phyloP scores from a whole-genome alignment of 306 rosid genomes.

The Medicago ruthenica region DNA sequence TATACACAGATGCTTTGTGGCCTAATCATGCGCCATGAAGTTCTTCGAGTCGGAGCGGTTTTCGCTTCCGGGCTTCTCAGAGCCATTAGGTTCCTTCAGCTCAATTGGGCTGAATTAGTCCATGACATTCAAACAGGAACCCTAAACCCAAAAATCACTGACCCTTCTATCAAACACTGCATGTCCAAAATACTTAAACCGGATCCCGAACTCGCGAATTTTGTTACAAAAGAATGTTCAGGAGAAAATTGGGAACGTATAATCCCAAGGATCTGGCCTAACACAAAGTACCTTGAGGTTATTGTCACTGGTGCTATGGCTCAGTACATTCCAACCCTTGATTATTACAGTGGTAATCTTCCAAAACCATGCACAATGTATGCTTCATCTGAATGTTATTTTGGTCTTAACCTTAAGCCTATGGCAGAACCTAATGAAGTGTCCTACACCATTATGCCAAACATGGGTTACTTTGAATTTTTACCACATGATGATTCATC shows the following conservation, averaged over 20 bases:
- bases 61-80: slow-evolving; percentile 93
- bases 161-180: slow-evolving; percentile 56
- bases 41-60: slow-evolving; percentile 85
- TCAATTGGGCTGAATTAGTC: slow-evolving; percentile 65
- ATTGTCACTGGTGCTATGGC: slow-evolving; percentile 98
- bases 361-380: slow-evolving; percentile 91
- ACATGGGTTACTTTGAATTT: slow-evolving; percentile 94
- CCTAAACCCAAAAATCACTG: slow-evolving; percentile 67
- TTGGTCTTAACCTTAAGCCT: slow-evolving; percentile 84
- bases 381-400: slow-evolving; percentile 92
- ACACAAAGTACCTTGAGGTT: slow-evolving; percentile 85
- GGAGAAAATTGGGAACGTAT: slow-evolving; percentile 75
- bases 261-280: slow-evolving; percentile 88
- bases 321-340: slow-evolving; percentile 86
- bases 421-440: slow-evolving; percentile 74
- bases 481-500: slow-evolving; percentile 64
- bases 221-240: slow-evolving; percentile 57
- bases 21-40: slow-evolving; percentile 74
- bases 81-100: slow-evolving; percentile 85
- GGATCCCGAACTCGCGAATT: slow-evolving; percentile 59
- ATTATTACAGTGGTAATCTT: slow-evolving; percentile 70
- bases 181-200: slow-evolving; percentile 60
- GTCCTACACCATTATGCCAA: slow-evolving; percentile 92
- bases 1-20: slow-evolving; percentile 95
- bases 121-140: slow-evolving; percentile 69